Evolutionary conservation across 2,329 filamentous ascomycete genomes (phyloP), one percentile per base, ranked within the genome.

Genomic region (Ilyonectria mors-panacis): DNA sequence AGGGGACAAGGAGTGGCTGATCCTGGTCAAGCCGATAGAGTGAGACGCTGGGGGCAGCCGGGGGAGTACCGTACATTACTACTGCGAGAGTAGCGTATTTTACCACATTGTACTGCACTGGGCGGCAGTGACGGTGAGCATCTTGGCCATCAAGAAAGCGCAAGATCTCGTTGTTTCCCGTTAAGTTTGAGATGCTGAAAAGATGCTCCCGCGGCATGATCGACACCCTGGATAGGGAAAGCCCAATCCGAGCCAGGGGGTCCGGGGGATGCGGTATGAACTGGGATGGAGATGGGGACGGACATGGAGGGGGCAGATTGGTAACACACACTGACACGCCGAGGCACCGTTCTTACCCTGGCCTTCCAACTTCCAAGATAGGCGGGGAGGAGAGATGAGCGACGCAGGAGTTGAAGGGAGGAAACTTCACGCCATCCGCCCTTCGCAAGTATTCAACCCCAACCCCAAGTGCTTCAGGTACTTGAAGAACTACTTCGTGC

Each of bases 261-360:
- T 21, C 33, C 59, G 59, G 59, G 23, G 53, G 33, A 53, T 35
- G 30, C 51, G 53, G 59, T 57, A 44, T 56, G 59, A 42, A 44
- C 59, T 57, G 51, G 59, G 59, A 50, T 56, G 59, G 51, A 47
- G 59, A 57, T 63, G 59, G 44, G 30, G 59, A 50, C 51, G 33
- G 53, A 45, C 30, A 37, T 54, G 48, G 60, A 45, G 48, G 37
- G 28, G 44, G 42, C 37, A 39, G 28, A 33, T 30, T 33, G 48
- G 48, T 51, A 51, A 19, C 48, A 51, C 48, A 51, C 17, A 51
- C 48, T 33, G 48, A 33, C 28, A 23, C 50, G 30, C 28, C 28
- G 50, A 23, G n/a, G 50, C 50, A 19, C 50, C 50, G 28, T 7
- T 9, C 28, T 23, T 19, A 42, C 39, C 39, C 39, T 42, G 15